Conservation (phyloP, 495 filamentous ascomycete species). For the Penicillium herquei region DNA sequence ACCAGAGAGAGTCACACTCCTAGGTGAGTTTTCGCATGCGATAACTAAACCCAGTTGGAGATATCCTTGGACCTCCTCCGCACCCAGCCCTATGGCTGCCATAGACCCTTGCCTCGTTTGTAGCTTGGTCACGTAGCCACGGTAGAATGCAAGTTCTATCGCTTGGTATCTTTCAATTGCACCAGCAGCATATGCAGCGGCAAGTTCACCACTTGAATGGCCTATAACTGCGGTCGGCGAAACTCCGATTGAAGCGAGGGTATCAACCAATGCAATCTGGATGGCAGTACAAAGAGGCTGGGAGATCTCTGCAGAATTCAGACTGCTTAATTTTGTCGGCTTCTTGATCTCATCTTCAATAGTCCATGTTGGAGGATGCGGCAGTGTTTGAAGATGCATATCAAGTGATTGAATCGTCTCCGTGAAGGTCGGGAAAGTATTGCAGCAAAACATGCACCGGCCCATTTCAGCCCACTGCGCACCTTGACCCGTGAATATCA, state of each 20-base stretch:
- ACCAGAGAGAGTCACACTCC: slow-evolving; percentile 28
- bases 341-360: not conserved
- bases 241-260: slow-evolving; percentile 41
- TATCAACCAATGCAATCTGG: slow-evolving; percentile 49
- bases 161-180: slow-evolving; percentile 38
- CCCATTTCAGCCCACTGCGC: slow-evolving; percentile 43
- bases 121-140: slow-evolving; percentile 19
- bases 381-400: slow-evolving; percentile 8
- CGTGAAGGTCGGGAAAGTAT: slow-evolving; percentile 17
- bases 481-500: slow-evolving; percentile 40
- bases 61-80: not conserved
- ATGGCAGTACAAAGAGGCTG: slow-evolving; percentile 48
- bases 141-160: slow-evolving; percentile 36
- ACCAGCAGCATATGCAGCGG: slow-evolving; percentile 59
- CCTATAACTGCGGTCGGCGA: slow-evolving; percentile 50
- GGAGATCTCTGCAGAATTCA: slow-evolving; percentile 24
- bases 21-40: slow-evolving; percentile 24
- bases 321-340: not conserved
- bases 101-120: slow-evolving; percentile 13
- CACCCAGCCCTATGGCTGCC: slow-evolving; percentile 49
- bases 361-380: slow-evolving; percentile 10
- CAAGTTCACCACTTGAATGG: slow-evolving; percentile 64
- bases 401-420: slow-evolving; percentile 21
- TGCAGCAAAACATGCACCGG: slow-evolving; percentile 22
- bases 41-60: slow-evolving; percentile 3